These are phyloP conservation scores for Zychaea mexicana DNA, from an alignment of 371 early-diverging fungal genomes.

Conservation along the genomic window DNA sequence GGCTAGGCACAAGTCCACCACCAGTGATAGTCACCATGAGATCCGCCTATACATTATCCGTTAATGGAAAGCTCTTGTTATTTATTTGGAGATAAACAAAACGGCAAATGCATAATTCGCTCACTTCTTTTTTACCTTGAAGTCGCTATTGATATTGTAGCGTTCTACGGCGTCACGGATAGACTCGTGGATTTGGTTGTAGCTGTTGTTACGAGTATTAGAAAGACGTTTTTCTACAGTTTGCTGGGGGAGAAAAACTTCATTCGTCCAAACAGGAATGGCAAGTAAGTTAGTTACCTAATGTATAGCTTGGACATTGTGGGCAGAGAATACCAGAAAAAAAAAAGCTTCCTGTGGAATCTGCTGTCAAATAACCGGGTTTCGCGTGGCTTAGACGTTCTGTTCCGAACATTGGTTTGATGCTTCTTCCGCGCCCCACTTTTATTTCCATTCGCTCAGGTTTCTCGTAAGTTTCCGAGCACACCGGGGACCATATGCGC, in stretches of 20 bases:
- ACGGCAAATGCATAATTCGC: no score
- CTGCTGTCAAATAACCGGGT: slow-evolving; percentile 1
- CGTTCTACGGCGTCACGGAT: slow-evolving; percentile 62
- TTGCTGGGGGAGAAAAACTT: no score
- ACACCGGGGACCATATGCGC: no score
- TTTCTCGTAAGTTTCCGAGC: no score
- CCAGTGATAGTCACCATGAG: slow-evolving; percentile 66
- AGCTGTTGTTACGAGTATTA: no score
- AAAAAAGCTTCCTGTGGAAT: background rate
- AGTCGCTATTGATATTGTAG: slow-evolving; percentile 59
- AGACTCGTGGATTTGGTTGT: slow-evolving; percentile 74
- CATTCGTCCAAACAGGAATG: no score
- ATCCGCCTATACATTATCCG: no score
- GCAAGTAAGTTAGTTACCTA: slow-evolving; percentile 24
- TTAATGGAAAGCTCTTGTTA: no score
- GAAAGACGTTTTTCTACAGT: slow-evolving; percentile 1
- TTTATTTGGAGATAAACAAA: no score
- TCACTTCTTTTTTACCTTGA: no score
- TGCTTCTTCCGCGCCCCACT: no score
- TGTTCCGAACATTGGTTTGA: slow-evolving; percentile 7
- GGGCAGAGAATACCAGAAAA: slow-evolving; percentile 13
- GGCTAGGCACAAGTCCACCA: slow-evolving; percentile 76
- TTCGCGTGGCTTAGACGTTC: background rate
- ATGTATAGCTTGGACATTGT: slow-evolving; percentile 45
- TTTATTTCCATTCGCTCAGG: no score